These are phyloP conservation scores for Setomelanomma holmii DNA, from an alignment of 2,329 filamentous ascomycete species.

Conservation along the genomic window DNA sequence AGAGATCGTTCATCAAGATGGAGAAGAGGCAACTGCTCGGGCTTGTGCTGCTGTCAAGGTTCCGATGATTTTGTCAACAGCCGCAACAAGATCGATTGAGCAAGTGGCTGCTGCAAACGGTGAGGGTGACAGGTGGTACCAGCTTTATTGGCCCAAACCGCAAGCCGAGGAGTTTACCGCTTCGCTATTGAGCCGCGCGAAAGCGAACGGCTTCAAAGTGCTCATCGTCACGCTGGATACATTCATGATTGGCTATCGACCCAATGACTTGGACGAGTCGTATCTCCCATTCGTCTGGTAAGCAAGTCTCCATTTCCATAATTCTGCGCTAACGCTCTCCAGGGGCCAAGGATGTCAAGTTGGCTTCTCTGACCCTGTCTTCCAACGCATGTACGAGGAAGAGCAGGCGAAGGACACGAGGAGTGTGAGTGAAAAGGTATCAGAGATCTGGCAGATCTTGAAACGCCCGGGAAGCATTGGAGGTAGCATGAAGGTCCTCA, in stretches of 20 bases:
- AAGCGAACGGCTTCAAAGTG: conserved; percentile 66
- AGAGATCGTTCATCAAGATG: conserved; percentile 69
- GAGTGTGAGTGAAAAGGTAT: conserved; percentile 39
- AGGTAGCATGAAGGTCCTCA: conserved; percentile 42
- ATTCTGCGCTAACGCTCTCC: neutral
- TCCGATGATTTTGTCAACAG: conserved; percentile 73
- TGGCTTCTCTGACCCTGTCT: conserved; percentile 47
- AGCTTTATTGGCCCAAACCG: conserved; percentile 77
- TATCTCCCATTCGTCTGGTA: conserved; percentile 65
- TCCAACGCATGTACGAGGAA: conserved; percentile 43
- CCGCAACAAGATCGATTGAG: conserved; percentile 69
- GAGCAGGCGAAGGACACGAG: conserved; percentile 40
- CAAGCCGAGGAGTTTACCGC: conserved; percentile 69
- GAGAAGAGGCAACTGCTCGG: conserved; percentile 68
- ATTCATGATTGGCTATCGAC: conserved; percentile 72
- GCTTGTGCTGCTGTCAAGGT: conserved; percentile 67
- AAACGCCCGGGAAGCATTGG: conserved; percentile 44
- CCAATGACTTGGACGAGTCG: conserved; percentile 69
- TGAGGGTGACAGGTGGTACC: conserved; percentile 70
- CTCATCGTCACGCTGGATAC: conserved; percentile 78
- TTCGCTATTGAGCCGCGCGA: conserved; percentile 68
- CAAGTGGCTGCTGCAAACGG: conserved; percentile 68
- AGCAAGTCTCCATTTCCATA: neutral
- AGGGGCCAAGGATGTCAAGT: conserved; percentile 44
- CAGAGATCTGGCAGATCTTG: conserved; percentile 47